These are phyloP conservation scores for Moesziomyces sp. DNA, from an alignment of 1,284 basidiomycete species.

Conservation along the genomic window DNA sequence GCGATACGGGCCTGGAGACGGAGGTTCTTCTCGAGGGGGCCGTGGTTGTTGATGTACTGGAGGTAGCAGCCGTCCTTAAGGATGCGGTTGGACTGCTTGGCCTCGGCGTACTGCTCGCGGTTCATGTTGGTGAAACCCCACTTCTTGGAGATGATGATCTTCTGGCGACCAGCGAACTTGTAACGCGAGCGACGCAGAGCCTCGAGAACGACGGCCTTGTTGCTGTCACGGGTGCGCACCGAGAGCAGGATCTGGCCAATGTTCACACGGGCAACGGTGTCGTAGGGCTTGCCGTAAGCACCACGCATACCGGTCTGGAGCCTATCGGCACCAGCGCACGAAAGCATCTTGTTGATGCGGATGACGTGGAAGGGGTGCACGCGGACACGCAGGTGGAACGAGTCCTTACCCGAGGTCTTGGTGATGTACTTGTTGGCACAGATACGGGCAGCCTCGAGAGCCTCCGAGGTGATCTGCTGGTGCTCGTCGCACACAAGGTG, in stretches of 20 bases:
- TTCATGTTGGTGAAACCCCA: slow-evolving; percentile 93
- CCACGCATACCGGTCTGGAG: slow-evolving; percentile 98
- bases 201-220: slow-evolving; percentile 90
- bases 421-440: slow-evolving; percentile 99
- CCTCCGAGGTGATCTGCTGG: slow-evolving; percentile 95
- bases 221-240: slow-evolving; percentile 89
- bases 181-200: slow-evolving; percentile 87
- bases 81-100: slow-evolving; percentile 78
- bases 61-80: slow-evolving; percentile 67
- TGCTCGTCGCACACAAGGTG: slow-evolving; percentile 98
- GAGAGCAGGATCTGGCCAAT: slow-evolving; percentile 98
- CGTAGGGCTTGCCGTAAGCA: slow-evolving; percentile 99
- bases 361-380: slow-evolving; percentile 99
- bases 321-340: slow-evolving; percentile 97
- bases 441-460: slow-evolving; percentile 97
- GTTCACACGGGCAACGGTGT: slow-evolving; percentile 91
- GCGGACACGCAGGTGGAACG: slow-evolving; percentile 97
- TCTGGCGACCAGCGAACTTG: slow-evolving; percentile 99
- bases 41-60: slow-evolving; percentile 67
- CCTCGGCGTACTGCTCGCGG: slow-evolving; percentile 86
- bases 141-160: slow-evolving; percentile 84
- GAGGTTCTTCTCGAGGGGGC: slow-evolving; percentile 64
- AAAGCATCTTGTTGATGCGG: slow-evolving; percentile 99
- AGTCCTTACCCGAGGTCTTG: slow-evolving; percentile 97
- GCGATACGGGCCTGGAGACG: slow-evolving; percentile 65